Evolutionary conservation across 2,329 filamentous ascomycete species (phyloP), one percentile per base, ranked within the genome.

Genomic region (Sporothrix humicola): DNA sequence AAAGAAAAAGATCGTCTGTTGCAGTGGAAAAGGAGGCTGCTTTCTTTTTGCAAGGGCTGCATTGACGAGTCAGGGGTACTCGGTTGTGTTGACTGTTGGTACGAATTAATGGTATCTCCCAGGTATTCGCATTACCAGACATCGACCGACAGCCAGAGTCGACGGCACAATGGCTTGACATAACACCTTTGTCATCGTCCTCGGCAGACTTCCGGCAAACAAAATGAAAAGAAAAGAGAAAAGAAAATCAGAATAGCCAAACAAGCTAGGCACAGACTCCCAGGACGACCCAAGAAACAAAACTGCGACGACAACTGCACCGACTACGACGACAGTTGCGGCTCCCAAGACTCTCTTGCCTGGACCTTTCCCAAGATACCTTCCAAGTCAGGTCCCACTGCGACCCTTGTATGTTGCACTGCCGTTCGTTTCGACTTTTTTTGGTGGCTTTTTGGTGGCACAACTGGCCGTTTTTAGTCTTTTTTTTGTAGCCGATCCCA

Each of bases 1-100:
- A 3, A 5, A 54, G n/a, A 23, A 54, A 20, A 23, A 12, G 44
- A 66, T 50, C 63, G 44, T 66, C 63, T 31, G 44, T 66, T 66
- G 63, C 63, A 66, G 20, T 66, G 20, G 15, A 66, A 26, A 48
- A 66, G 44, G 44, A 66, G 63, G 42, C 44, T 66, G 63, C 23
- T 50, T 50, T 66, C 44, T 50, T 48, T 44, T 20, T 63, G 37
- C 59, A 63, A 44, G 59, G 59, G 59, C 59, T 20, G 59, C 59
- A 63, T 63, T 44, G 59, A 63, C 59, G 59, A 63, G 31, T 6
- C 59, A 46, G 59, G 59, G 59, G 59, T 63, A 6, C 3, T 58
- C 37, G 56, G 56, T 26, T 23, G 3, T 56, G 52, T 12, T 56
- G 52, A n/a, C 9, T 12, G 52, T 56, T 56, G 20, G 26, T 59